Conservation (phyloP, 2,329 filamentous ascomycete species). For the Fusarium metavorans region DNA sequence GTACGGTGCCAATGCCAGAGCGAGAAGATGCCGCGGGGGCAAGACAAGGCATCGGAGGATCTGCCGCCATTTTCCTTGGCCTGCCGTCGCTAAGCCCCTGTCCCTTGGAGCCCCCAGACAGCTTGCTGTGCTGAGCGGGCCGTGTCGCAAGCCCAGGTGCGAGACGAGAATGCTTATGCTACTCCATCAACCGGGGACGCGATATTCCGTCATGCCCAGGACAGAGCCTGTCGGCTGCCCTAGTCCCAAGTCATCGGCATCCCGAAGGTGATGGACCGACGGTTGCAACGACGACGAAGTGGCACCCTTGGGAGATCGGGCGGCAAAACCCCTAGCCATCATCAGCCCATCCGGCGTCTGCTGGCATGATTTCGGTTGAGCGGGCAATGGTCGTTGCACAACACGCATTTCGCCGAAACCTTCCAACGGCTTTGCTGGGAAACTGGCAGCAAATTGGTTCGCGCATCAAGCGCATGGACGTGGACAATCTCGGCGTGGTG, state of each 20-base stretch:
- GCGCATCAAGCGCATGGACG: background rate
- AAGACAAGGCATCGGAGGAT: slow-evolving; percentile 15
- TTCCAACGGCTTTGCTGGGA: slow-evolving; percentile 5
- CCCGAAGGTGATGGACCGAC: background rate
- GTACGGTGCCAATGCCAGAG: background rate
- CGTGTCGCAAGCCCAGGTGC: slow-evolving; percentile 18
- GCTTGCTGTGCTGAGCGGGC: slow-evolving; percentile 15
- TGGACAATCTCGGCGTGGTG: background rate
- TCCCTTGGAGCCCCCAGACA: slow-evolving; percentile 23
- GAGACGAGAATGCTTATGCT: slow-evolving; percentile 15
- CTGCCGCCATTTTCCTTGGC: slow-evolving; percentile 16
- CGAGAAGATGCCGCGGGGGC: slow-evolving; percentile 3
- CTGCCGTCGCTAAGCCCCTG: slow-evolving; percentile 9
- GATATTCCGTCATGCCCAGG: background rate
- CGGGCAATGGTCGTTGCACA: slow-evolving; percentile 8
- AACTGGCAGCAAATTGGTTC: background rate
- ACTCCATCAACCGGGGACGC: slow-evolving; percentile 4
- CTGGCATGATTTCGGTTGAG: slow-evolving; percentile 24
- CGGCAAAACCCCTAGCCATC: slow-evolving; percentile 4
- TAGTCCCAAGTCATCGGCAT: background rate
- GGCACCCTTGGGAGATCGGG: slow-evolving; percentile 5
- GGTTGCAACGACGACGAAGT: background rate
- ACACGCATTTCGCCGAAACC: slow-evolving; percentile 8
- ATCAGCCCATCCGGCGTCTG: slow-evolving; percentile 20
- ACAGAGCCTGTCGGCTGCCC: slow-evolving; percentile 2